Conservation (phyloP, 345 rosid genomes). For the Hevea brasiliensis region DNA sequence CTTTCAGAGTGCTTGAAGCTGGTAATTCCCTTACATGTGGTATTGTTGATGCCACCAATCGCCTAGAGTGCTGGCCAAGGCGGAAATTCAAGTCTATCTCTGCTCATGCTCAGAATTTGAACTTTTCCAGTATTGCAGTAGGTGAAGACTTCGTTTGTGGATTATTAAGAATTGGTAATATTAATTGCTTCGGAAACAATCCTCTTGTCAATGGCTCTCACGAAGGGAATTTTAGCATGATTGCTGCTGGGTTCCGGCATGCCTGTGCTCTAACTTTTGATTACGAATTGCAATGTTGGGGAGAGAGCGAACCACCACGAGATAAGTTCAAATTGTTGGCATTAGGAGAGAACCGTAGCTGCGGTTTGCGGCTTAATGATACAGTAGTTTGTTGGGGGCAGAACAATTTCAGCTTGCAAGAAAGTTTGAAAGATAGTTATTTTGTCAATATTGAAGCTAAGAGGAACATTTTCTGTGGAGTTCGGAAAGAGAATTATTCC, state of each 20-base stretch:
- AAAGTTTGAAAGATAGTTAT: not conserved
- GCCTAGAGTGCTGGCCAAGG: slow-evolving; percentile 62
- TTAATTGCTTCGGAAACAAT: slow-evolving; percentile 27
- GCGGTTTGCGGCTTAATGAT: slow-evolving; percentile 46
- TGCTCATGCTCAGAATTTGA: not conserved
- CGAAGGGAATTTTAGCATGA: slow-evolving; percentile 28
- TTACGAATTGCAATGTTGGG: slow-evolving; percentile 54
- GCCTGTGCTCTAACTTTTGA: slow-evolving; percentile 49
- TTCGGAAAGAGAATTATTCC: slow-evolving; percentile 28
- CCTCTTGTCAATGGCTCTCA: not conserved
- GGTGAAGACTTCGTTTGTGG: slow-evolving; percentile 65
- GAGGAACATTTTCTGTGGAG: slow-evolving; percentile 62
- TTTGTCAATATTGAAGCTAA: slow-evolving; percentile 58
- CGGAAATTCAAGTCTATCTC: not conserved
- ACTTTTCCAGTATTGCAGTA: slow-evolving; percentile 41
- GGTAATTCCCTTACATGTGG: slow-evolving; percentile 59
- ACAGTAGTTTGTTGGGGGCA: slow-evolving; percentile 72
- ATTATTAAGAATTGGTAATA: slow-evolving; percentile 23
- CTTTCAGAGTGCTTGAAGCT: slow-evolving; percentile 46
- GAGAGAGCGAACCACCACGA: slow-evolving; percentile 16
- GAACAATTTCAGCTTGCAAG: slow-evolving; percentile 49
- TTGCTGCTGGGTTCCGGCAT: slow-evolving; percentile 58
- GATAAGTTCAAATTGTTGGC: slow-evolving; percentile 53
- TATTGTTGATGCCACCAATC: slow-evolving; percentile 30
- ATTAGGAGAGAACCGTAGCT: slow-evolving; percentile 57